Conservation (phyloP, 192 early-diverging fungal genomes). For the Glomus cerebriforme region DNA sequence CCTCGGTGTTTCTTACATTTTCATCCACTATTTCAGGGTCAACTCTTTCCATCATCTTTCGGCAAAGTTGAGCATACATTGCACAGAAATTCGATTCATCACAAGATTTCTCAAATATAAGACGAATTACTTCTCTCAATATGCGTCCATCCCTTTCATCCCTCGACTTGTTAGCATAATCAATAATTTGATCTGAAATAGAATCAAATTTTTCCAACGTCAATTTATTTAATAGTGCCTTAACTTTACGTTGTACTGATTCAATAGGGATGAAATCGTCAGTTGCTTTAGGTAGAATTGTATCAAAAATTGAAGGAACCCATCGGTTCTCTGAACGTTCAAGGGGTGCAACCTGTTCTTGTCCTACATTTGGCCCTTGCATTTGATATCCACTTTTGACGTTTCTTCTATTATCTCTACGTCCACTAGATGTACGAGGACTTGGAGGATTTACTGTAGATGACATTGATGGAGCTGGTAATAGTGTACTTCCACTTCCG, state of each 20-base stretch:
- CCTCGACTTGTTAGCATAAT: conserved; percentile 70
- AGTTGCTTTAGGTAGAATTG: conserved; percentile 40
- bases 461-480: conserved; percentile 30
- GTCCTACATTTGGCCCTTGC: conserved; percentile 50
- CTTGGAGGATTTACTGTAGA: conserved; percentile 32
- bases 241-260: conserved; percentile 75
- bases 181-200: conserved; percentile 82
- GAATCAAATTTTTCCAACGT: conserved; percentile 93
- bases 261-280: conserved; percentile 55
- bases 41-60: conserved; percentile 71
- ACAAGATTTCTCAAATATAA: conserved; percentile 93
- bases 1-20: conserved; percentile 60
- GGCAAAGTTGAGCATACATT: conserved; percentile 90
- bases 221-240: conserved; percentile 94
- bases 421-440: conserved; percentile 53
- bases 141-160: conserved; percentile 70
- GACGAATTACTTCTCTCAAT: conserved; percentile 78
- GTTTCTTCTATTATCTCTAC: conserved; percentile 57
- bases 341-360: conserved; percentile 74
- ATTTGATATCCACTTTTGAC: conserved; percentile 52
- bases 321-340: conserved; percentile 85
- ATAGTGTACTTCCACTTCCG: conserved; percentile 33
- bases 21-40: conserved; percentile 60
- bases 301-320: conserved; percentile 57
- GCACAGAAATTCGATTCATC: conserved; percentile 90